These are phyloP conservation scores for Blastomyces parvus DNA, from an alignment of 2,329 filamentous ascomycete species.

Conservation along the genomic window DNA sequence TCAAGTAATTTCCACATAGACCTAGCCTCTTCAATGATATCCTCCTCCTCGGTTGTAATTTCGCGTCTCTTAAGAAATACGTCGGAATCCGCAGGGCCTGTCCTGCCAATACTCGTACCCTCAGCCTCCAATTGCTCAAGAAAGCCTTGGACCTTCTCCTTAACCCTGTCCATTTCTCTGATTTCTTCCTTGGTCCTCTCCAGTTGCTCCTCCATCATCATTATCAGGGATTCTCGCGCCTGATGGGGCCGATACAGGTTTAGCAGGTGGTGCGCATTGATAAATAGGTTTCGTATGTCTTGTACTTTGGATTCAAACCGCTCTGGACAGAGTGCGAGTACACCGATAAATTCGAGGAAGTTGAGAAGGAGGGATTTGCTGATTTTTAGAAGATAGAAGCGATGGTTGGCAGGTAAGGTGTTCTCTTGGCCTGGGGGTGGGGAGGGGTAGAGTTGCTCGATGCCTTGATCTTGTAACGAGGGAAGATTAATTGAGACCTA, in stretches of 20 bases:
- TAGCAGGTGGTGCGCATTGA: constrained; percentile 86
- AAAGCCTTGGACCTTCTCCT: constrained; percentile 53
- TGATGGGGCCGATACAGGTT: constrained; percentile 94
- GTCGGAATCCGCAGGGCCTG: not conserved
- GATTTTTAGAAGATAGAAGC: constrained; percentile 60
- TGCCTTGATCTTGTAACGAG: constrained; percentile 58
- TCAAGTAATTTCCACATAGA: constrained; percentile 34
- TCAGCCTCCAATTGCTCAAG: constrained; percentile 29
- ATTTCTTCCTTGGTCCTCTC: constrained; percentile 65
- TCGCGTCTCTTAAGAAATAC: not conserved
- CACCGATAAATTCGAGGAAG: constrained; percentile 73
- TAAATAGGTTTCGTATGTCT: constrained; percentile 70
- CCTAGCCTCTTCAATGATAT: constrained; percentile 23
- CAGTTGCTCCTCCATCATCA: constrained; percentile 78
- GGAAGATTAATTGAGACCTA: constrained; percentile 52
- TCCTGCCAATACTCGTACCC: constrained; percentile 13
- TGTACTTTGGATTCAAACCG: constrained; percentile 62
- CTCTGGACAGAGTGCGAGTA: constrained; percentile 57
- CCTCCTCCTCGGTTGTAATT: constrained; percentile 14
- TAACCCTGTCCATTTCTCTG: constrained; percentile 61
- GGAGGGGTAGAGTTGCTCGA: constrained; percentile 58
- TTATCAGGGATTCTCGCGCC: constrained; percentile 75
- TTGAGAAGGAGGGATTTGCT: constrained; percentile 79
- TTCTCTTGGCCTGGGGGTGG: constrained; percentile 47
- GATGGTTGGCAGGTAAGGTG: constrained; percentile 41